Percentiles rank a stretch among this genome's conserved stretches.
Conservation (phyloP, 2,329 filamentous ascomycete species). For the Botrytis fragariae region DNA sequence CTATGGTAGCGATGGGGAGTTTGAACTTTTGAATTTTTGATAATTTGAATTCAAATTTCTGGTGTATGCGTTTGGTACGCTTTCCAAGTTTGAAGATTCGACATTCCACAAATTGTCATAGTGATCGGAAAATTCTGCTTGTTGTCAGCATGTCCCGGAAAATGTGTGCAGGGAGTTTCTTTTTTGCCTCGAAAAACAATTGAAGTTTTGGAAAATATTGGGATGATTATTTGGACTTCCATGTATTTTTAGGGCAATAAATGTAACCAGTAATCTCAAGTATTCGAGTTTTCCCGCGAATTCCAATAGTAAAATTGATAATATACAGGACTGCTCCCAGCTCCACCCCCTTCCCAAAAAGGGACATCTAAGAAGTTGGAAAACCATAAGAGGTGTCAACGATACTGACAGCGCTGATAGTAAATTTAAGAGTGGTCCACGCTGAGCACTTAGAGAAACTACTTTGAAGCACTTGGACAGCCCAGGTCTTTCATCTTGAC, state of each 20-base stretch:
- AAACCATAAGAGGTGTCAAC: not conserved
- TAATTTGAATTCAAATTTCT: not conserved
- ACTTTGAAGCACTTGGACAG: not conserved
- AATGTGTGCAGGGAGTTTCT: not conserved
- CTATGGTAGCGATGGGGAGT: not conserved
- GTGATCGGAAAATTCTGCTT: not conserved
- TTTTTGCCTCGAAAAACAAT: not conserved
- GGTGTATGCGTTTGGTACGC: not conserved
- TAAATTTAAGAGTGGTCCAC: not conserved
- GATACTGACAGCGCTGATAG: not conserved
- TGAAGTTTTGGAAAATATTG: not conserved
- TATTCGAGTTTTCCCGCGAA: not conserved
- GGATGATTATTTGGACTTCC: not conserved
- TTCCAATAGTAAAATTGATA: not conserved
- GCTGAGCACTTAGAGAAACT: not conserved
- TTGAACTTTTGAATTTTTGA: not conserved
- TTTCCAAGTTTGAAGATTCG: not conserved
- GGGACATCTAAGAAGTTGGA: rapidly evolving
- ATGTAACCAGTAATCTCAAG: not conserved
- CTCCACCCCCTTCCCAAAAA: not conserved
- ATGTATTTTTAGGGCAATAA: not conserved
- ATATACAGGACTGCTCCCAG: not conserved
- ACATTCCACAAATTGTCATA: not conserved
- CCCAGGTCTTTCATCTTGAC: too few relatives aligned
- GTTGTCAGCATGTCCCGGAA: not conserved